Conservation (phyloP, 2,329 filamentous ascomycete genomes). For the Cercospora sp. region DNA sequence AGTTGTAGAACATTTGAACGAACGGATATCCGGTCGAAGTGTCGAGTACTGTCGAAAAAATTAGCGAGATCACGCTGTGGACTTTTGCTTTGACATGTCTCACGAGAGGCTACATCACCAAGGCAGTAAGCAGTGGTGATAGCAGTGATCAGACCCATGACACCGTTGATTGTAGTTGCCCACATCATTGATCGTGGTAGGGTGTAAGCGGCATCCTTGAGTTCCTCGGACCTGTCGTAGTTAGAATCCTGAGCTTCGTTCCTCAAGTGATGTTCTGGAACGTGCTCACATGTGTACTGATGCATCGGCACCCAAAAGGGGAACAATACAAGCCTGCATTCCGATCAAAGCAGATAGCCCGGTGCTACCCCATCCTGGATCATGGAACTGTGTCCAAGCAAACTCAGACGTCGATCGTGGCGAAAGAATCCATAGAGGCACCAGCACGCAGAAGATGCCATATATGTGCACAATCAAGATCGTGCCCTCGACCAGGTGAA, state of each 20-base stretch:
- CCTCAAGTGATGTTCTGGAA: background rate
- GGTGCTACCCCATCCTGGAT: conserved; percentile 40
- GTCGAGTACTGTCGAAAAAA: conserved; percentile 21
- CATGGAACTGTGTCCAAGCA: conserved; percentile 19
- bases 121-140: conserved; percentile 27
- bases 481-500: conserved; percentile 32
- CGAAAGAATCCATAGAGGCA: conserved; percentile 20
- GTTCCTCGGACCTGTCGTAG: conserved; percentile 31
- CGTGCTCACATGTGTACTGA: conserved; percentile 22
- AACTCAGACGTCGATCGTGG: conserved; percentile 24
- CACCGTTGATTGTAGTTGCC: conserved; percentile 21
- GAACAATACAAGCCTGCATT: conserved; percentile 29
- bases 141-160: conserved; percentile 21
- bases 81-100: background rate
- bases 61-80: background rate
- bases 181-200: conserved; percentile 30
- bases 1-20: conserved; percentile 32
- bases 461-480: conserved; percentile 38
- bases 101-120: conserved; percentile 20
- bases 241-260: conserved; percentile 14
- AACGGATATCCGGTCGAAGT: conserved; percentile 32
- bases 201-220: conserved; percentile 29
- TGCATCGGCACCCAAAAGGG: conserved; percentile 23
- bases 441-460: conserved; percentile 28
- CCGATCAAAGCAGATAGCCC: conserved; percentile 47